Evolutionary conservation across 2,329 filamentous ascomycete species (phyloP).

Genomic region (Monosporascus sp.): DNA sequence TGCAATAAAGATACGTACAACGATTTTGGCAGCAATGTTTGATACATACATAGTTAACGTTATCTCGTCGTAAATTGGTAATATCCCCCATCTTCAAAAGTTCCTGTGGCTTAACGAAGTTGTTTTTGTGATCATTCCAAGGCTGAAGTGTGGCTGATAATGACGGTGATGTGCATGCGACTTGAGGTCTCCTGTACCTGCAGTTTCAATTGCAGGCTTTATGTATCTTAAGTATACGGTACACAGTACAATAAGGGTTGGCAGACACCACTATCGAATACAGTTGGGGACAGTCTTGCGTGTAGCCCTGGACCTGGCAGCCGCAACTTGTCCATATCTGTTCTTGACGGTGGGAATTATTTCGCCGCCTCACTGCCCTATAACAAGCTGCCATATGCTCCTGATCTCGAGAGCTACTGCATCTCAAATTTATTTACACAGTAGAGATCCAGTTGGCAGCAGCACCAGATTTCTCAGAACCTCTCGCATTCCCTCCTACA

Average conservation of each 20-base stretch:
- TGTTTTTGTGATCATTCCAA: too few species aligned
- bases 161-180: too few species aligned
- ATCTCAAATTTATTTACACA: not conserved
- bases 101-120: too few species aligned
- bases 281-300: not conserved
- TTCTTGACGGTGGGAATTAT: not conserved
- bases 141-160: too few species aligned
- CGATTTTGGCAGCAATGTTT: too few species aligned
- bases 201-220: too few species aligned
- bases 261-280: not conserved
- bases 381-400: not conserved
- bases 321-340: slow-evolving; percentile 9
- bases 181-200: too few species aligned
- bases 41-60: too few species aligned
- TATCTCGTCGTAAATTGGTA: too few species aligned
- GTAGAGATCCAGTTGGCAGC: not conserved
- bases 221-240: too few species aligned
- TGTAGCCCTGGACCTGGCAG: not conserved
- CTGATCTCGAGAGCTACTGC: not conserved
- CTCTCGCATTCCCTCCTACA: not conserved
- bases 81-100: too few species aligned
- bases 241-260: not conserved
- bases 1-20: too few species aligned
- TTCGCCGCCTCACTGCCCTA: not conserved
- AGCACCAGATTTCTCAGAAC: not conserved